Evolutionary conservation across 192 early-diverging fungal species (phyloP), one percentile per base, ranked within the genome.

Genomic region (Coemansia sp.): DNA sequence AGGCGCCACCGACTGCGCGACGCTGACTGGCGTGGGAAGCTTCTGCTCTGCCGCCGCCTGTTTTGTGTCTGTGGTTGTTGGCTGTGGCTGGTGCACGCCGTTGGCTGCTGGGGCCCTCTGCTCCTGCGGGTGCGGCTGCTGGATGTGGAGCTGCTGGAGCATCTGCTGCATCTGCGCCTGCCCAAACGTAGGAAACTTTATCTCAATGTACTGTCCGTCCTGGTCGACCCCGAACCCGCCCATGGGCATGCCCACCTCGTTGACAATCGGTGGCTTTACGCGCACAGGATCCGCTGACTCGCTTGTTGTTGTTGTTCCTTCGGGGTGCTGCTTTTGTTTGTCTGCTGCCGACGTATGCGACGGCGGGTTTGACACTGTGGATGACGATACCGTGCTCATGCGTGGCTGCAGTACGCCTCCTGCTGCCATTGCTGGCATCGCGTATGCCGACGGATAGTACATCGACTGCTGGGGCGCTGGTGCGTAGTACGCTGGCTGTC

Each of bases 121-220:
- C 36, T 42, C 28, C 57, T 56, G 41, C 52, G 13, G 7, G 34
- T 36, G 34, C 8, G 13, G 34, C 59, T 59, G 68, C 50, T 67
- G 63, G 31, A 77, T 64, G 13, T 77, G 75, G 17, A 77, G 65
- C 62, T 77, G 75, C 68, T 77, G 75, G n/a, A 77, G 62, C 75
- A 77, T 77, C 48, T 77, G 75, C 68, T 77, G 75, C 65, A 77
- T 53, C 48, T 77, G 75, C 8, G 55, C 62, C 59, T 72, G 75
- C n/a, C 75, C 75, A 38, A 78, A 72, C n/a, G 75, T 72, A 28
- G 75, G 75, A 47, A 78, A 78, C 70, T 78, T 78, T 41, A 78
- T 78, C 65, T 78, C 75, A 64, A 78, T 78, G 38, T 78, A 78
- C 69, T 78, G 75, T 8, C 75, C 75, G 42, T 68, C 69, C 58